phyloP scores from a whole-genome alignment of 2,329 filamentous ascomycete genomes.

The Fusarium sp. region DNA sequence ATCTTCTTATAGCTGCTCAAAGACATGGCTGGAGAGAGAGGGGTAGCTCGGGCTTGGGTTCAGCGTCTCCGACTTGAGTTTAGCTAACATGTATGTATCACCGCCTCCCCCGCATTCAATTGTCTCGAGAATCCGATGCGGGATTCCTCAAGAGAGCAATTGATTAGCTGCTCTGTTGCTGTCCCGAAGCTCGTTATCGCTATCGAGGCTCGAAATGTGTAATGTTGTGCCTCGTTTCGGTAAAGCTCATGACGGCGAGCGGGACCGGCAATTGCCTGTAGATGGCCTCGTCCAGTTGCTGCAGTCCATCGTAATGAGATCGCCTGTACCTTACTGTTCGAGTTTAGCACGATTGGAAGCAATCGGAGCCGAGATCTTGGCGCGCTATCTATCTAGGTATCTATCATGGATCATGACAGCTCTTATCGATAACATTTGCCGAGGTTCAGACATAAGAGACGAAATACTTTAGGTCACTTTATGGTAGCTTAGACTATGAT shows the following conservation, averaged over 20 bases:
- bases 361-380: slow-evolving; percentile 5
- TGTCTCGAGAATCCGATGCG: background rate
- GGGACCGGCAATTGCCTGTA: slow-evolving; percentile 19
- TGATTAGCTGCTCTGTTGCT: slow-evolving; percentile 16
- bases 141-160: slow-evolving; percentile 15
- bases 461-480: background rate
- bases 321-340: slow-evolving; percentile 30
- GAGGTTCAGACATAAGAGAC: background rate
- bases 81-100: slow-evolving; percentile 16
- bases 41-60: slow-evolving; percentile 21
- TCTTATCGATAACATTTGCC: slow-evolving; percentile 29
- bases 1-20: slow-evolving; percentile 39
- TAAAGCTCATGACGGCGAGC: slow-evolving; percentile 18
- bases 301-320: slow-evolving; percentile 17
- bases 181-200: background rate
- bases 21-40: slow-evolving; percentile 26
- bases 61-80: slow-evolving; percentile 11
- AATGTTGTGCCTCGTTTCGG: slow-evolving; percentile 35
- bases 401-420: slow-evolving; percentile 25
- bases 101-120: slow-evolving; percentile 27
- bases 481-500: background rate
- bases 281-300: slow-evolving; percentile 5
- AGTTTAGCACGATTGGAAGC: slow-evolving; percentile 14
- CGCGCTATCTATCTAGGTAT: background rate
- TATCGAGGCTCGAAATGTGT: slow-evolving; percentile 3